Percentiles rank a stretch among this genome's conserved stretches.
These are phyloP conservation scores for Arthrinium phaeospermum DNA, from an alignment of 2,329 filamentous ascomycete species.

Conservation along the genomic window DNA sequence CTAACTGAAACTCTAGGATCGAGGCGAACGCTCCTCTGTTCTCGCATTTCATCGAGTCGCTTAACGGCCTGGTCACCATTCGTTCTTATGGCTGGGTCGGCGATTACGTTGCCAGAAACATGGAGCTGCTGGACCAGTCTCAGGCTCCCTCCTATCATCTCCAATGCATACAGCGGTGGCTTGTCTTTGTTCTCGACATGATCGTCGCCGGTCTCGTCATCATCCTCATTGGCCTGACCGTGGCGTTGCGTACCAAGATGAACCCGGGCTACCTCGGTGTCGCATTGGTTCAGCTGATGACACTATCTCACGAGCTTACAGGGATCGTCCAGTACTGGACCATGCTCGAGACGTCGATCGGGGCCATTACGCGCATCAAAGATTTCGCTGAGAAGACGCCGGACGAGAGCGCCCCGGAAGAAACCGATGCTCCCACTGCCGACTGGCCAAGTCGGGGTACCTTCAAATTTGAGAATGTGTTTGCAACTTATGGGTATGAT, in stretches of 20 bases:
- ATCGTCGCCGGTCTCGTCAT: conserved; percentile 37
- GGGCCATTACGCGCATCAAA: conserved; percentile 25
- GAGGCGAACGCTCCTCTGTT: conserved; percentile 18
- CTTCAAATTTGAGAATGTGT: conserved; percentile 22
- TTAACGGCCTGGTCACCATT: conserved; percentile 9
- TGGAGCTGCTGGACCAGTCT: conserved; percentile 46
- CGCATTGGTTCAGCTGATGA: conserved; percentile 24
- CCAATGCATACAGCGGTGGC: conserved; percentile 39
- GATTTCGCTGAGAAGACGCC: conserved; percentile 24
- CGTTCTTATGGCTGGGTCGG: conserved; percentile 7
- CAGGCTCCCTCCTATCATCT: conserved; percentile 41
- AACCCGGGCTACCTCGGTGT: conserved; percentile 23
- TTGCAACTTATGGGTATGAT: conserved; percentile 23
- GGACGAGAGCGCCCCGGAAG: conserved; percentile 17
- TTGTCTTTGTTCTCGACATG: conserved; percentile 40
- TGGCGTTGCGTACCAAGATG: conserved; percentile 19
- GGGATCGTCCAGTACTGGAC: conserved; percentile 24
- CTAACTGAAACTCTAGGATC: neutral
- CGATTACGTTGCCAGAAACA: neutral
- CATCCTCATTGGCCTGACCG: conserved; percentile 36
- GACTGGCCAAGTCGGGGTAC: conserved; percentile 22
- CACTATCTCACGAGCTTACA: conserved; percentile 22
- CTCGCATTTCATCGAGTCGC: conserved; percentile 19
- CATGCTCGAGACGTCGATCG: conserved; percentile 23
- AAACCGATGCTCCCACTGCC: neutral